Base-by-base conservation (phyloP, 495 filamentous ascomycete genomes). In the Cairneyella variabilis region DNA sequence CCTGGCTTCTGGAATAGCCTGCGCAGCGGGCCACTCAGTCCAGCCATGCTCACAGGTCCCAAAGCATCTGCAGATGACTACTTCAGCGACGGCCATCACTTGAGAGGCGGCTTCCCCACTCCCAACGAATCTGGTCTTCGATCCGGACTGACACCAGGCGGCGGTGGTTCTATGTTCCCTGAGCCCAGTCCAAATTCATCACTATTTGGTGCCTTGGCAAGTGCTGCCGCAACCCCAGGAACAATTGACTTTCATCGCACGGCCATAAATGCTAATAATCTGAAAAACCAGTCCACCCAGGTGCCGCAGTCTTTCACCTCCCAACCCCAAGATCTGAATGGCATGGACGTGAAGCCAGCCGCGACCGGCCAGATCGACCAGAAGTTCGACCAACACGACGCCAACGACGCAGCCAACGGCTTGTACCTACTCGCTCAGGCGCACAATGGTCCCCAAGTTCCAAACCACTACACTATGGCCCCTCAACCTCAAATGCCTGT, bases 141-240 rank as follows among this genome's bases (percentile, higher is more conserved):
- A 37, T 93, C 89, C 16, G 93, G 93, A 43, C 69, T 98, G 53
- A 98, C 95, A 27, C 93, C 93, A 16, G 93, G 93, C 46, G 93
- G 93, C 37, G 90, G 92, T 63, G 93, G 93, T 54, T 96, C 92
- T 64, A 97, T 98, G 88, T 98, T 98, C 75, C 90, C 91, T 26
- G 88, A 84, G 26, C 88, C 91, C 3, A 91, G 89, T 63, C 93
- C 93, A 16, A 88, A 89, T 0, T 85, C 89, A 66, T 83, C 88
- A 23, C 64, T 96, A 23, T 85, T 91, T 65, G 84, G 86, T 46
- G 81, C 85, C 62, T 74, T 96, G 30, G 84, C 87, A 56, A 87
- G 82, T 67, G 88, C 88, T 48, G 86, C 85, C 43, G 83, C 90
- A 11, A 98, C 93, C 18, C 93, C 93, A 12, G 84, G 83, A 28